These are phyloP conservation scores for Amylocarpus encephaloides DNA, from an alignment of 2,329 filamentous ascomycete genomes.

Conservation along the genomic window DNA sequence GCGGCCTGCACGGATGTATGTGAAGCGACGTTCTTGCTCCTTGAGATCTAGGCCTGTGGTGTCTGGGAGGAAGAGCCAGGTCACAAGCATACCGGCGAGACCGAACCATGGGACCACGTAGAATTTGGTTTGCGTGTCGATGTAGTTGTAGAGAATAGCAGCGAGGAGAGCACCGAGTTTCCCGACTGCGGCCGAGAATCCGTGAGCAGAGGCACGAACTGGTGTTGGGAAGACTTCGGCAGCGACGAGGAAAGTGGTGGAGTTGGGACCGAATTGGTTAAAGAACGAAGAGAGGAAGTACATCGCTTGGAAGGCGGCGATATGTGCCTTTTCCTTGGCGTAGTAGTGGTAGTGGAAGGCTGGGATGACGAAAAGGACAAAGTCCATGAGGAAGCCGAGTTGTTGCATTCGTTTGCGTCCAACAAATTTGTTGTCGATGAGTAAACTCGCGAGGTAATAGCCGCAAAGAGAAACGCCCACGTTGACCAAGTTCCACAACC, in stretches of 20 bases:
- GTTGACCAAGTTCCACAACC: slow-evolving; percentile 92
- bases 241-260: slow-evolving; percentile 88
- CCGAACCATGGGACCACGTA: slow-evolving; percentile 95
- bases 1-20: slow-evolving; percentile 72
- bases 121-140: slow-evolving; percentile 77
- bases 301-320: slow-evolving; percentile 94
- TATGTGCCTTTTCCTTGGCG: slow-evolving; percentile 54
- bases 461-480: slow-evolving; percentile 77
- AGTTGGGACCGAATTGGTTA: slow-evolving; percentile 96
- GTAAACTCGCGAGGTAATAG: slow-evolving; percentile 72
- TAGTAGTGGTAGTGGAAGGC: slow-evolving; percentile 87
- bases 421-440: slow-evolving; percentile 58
- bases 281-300: slow-evolving; percentile 98
- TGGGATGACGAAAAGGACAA: slow-evolving; percentile 87
- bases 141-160: slow-evolving; percentile 91
- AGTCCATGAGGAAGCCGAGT: slow-evolving; percentile 85
- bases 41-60: slow-evolving; percentile 94
- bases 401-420: slow-evolving; percentile 96
- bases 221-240: slow-evolving; percentile 96
- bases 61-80: slow-evolving; percentile 83
- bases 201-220: slow-evolving; percentile 87
- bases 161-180: slow-evolving; percentile 85
- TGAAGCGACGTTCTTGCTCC: slow-evolving; percentile 93
- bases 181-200: slow-evolving; percentile 85
- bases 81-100: slow-evolving; percentile 76